Evolutionary conservation across 345 rosid genomes (phyloP).

Genomic region (Acer saccharum): DNA sequence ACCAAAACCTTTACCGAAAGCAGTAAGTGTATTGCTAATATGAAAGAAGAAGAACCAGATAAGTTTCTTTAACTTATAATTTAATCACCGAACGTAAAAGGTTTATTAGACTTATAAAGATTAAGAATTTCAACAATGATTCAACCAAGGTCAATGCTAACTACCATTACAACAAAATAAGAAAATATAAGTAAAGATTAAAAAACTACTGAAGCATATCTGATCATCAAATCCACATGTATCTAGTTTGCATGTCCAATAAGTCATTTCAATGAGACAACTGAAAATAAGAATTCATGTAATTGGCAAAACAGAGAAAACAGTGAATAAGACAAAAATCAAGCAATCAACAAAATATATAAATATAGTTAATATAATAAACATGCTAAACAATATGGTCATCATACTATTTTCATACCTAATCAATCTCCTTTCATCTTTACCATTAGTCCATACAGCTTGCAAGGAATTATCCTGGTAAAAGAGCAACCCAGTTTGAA

Average conservation of each 20-base stretch:
- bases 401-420: conserved; percentile 40
- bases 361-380: not conserved
- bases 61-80: not conserved
- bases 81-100: not conserved
- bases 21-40: not conserved
- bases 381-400: not conserved
- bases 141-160: not conserved
- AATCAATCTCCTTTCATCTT: conserved; percentile 44
- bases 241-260: not conserved
- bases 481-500: conserved; percentile 13
- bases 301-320: not conserved
- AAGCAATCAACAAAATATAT: not conserved
- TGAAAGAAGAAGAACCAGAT: not conserved
- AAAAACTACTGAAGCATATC: not conserved
- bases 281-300: not conserved
- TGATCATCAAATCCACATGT: not conserved
- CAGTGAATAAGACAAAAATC: not conserved
- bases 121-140: not conserved
- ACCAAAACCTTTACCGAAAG: not conserved
- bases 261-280: not conserved
- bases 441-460: conserved; percentile 59
- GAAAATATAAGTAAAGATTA: not conserved
- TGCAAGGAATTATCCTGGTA: conserved; percentile 80
- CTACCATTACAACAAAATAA: not conserved
- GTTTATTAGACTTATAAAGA: not conserved